These are phyloP conservation scores for Pyrenophora teres DNA, from an alignment of 2,329 filamentous ascomycete genomes.

Conservation along the genomic window DNA sequence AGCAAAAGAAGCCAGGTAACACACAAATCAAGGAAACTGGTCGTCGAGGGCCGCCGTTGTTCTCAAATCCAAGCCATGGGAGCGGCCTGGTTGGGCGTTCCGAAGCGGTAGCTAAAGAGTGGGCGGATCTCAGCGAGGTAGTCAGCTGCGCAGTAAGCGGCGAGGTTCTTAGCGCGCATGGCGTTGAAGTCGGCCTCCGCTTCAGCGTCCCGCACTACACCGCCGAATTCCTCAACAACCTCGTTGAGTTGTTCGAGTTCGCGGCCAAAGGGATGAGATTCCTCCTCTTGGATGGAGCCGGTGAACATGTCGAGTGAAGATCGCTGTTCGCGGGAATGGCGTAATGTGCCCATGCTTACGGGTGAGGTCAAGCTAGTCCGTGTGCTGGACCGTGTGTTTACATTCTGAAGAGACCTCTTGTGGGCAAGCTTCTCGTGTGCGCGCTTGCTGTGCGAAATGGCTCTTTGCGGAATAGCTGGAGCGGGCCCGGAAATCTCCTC, in stretches of 20 bases:
- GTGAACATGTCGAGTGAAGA: constrained; percentile 51
- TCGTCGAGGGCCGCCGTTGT: neutral
- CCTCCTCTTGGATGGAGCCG: constrained; percentile 34
- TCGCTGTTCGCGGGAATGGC: constrained; percentile 62
- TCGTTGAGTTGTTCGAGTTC: constrained; percentile 93
- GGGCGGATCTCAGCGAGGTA: constrained; percentile 81
- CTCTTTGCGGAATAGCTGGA: constrained; percentile 75
- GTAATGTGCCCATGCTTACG: constrained; percentile 58
- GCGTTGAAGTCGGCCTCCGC: constrained; percentile 75
- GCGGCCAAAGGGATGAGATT: constrained; percentile 78
- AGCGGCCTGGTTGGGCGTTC: constrained; percentile 23
- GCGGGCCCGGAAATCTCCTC: constrained; percentile 49
- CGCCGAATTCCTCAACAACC: constrained; percentile 83
- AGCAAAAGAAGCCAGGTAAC: constrained; percentile 8
- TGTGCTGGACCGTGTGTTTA: constrained; percentile 23
- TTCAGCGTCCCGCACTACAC: constrained; percentile 61
- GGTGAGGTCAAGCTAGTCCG: constrained; percentile 32
- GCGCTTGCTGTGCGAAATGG: constrained; percentile 87
- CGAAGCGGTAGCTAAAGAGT: constrained; percentile 50
- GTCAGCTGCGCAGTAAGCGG: constrained; percentile 76
- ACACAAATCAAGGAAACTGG: constrained; percentile 1
- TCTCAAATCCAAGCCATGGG: constrained; percentile 46
- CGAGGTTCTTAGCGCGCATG: constrained; percentile 71
- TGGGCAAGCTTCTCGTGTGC: constrained; percentile 76
- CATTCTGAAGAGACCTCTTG: constrained; percentile 62